phyloP scores from a whole-genome alignment of 2,329 filamentous ascomycete genomes.

The Fusarium solani-melongenae region DNA sequence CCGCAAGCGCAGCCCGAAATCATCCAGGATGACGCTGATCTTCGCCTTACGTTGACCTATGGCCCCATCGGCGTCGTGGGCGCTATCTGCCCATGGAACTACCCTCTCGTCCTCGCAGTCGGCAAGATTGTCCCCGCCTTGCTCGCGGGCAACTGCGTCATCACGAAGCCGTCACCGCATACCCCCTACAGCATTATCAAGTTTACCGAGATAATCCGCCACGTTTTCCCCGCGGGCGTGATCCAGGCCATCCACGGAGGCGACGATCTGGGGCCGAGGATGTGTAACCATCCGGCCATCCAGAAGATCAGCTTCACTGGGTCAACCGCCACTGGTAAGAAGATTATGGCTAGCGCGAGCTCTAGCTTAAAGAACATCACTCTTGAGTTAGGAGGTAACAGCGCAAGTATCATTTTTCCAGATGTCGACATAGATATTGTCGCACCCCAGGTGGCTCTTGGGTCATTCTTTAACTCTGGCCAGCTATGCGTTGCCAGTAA shows the following conservation, averaged over 20 bases:
- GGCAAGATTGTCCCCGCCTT: conserved; percentile 67
- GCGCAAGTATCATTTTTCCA: conserved; percentile 65
- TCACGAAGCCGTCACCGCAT: conserved; percentile 67
- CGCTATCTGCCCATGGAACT: not conserved
- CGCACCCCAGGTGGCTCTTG: conserved; percentile 49
- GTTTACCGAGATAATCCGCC: conserved; percentile 64
- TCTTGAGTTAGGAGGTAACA: conserved; percentile 69
- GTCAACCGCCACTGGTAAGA: conserved; percentile 68
- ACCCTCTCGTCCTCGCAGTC: conserved; percentile 49
- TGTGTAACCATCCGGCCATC: conserved; percentile 67
- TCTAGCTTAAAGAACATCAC: conserved; percentile 69
- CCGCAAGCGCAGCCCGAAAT: not conserved
- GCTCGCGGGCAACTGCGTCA: conserved; percentile 64
- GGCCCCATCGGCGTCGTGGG: not conserved
- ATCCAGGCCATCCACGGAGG: conserved; percentile 69
- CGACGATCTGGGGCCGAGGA: conserved; percentile 66
- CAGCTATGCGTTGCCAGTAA: conserved; percentile 51
- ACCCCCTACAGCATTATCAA: conserved; percentile 69
- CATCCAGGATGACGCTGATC: not conserved
- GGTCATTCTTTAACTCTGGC: conserved; percentile 67
- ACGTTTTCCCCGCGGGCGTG: conserved; percentile 69
- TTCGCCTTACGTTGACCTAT: not conserved
- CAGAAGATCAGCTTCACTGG: conserved; percentile 74
- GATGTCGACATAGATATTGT: conserved; percentile 62
- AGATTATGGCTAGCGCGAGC: conserved; percentile 64